Evolutionary conservation across 2,329 filamentous ascomycete species (phyloP), one percentile per base, ranked within the genome.

Genomic region (Pyrenochaeta sp.): DNA sequence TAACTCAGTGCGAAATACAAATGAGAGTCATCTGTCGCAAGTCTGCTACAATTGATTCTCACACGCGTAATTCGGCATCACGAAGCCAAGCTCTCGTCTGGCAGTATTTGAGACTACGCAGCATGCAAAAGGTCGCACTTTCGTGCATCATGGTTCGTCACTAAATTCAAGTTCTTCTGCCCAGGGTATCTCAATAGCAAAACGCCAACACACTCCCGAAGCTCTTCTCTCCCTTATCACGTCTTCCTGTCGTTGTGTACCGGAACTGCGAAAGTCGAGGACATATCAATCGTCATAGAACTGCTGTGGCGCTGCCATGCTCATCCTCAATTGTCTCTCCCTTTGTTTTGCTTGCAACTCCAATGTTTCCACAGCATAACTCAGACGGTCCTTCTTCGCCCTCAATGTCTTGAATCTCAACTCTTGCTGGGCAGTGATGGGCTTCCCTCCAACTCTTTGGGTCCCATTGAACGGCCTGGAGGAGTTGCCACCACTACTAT

Each of bases 331-430:
- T 65, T 89, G 85, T 57, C 86, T 79, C 70, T 89, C 82, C 65
- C 81, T 74, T 72, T 96, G 91, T 58, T 85, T 80, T n/a, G 90
- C 88, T 74, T 96, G 90, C 61, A 96, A 67, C 76, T 94, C 89
- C 54, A 96, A 72, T 48, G 91, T 81, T 67, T 94, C 90, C 13
- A 96, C 89, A 19, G 89, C 87, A 75, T 95, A 96, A 67, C 89
- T 86, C 58, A 96, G 74, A 35, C 90, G 83, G 71, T 96, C 90
- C 72, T 90, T 93, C 72, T 90, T 87, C 76, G 91, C 89, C 44
- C 83, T 78, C 43, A 94, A 72, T 52, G 88, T 86, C 60, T 83
- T 84, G 48, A 90, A 76, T 60, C 82, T 83, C 55, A 77, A 51
- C 44, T 80, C 77, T 43, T 82, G 78, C 63, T 82, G 74, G 37